Conservation (phyloP, 352 stramenopile species). For the Phytophthora megakarya region DNA sequence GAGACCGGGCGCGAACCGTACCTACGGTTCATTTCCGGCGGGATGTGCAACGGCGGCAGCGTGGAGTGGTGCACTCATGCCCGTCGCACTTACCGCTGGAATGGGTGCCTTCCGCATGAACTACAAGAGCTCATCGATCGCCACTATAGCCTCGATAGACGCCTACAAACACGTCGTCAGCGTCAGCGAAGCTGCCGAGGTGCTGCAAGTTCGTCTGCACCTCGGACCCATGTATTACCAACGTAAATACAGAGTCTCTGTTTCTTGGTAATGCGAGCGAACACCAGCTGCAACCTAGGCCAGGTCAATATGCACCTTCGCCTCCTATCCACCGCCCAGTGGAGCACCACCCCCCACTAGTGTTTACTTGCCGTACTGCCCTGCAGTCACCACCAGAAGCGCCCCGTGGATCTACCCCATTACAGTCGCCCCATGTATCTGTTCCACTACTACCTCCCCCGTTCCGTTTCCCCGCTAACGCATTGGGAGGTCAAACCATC, state of each 20-base stretch:
- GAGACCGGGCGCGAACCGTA: not conserved
- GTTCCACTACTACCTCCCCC: no score
- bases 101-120: not conserved
- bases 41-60: conserved; percentile 14
- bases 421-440: no score
- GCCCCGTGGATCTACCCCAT: no score
- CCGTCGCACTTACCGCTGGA: not conserved
- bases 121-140: conserved; percentile 7
- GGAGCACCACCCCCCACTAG: no score
- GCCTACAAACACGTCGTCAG: not conserved
- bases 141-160: not conserved
- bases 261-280: conserved; percentile 8
- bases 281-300: no score
- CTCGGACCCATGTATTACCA: conserved; percentile 11
- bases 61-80: not conserved
- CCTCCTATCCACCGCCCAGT: no score
- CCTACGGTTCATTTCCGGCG: conserved; percentile 4
- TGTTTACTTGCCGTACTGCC: no score
- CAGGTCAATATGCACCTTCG: no score
- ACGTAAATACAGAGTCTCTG: conserved; percentile 11
- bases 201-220: conserved; percentile 2
- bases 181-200: conserved; percentile 7
- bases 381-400: no score
- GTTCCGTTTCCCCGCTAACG: no score
- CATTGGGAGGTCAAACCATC: no score